Conservation (phyloP, 73 alveolate genomes). For the Stentor coeruleus region DNA sequence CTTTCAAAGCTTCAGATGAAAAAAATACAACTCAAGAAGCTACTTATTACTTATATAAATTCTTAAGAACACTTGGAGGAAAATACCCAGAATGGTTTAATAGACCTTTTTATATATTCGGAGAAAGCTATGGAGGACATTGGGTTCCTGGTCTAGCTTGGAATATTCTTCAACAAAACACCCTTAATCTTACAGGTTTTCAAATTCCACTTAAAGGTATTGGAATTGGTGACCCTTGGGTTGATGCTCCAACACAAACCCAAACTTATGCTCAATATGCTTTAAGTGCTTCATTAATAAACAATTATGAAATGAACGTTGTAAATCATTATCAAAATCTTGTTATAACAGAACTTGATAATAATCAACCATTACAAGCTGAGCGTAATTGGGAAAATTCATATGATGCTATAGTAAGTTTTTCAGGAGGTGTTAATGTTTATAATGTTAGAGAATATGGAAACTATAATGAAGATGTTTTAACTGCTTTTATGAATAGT, state of each 20-base stretch:
- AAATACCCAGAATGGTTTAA: slow-evolving; percentile 17
- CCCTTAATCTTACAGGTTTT: background rate
- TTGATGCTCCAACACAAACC: slow-evolving; percentile 18
- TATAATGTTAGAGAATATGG: slow-evolving; percentile 10
- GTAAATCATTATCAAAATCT: background rate
- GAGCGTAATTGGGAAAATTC: background rate
- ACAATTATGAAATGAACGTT: background rate
- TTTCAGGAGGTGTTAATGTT: slow-evolving; percentile 4
- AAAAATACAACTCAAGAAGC: background rate
- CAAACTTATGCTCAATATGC: slow-evolving; percentile 16
- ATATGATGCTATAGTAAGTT: background rate
- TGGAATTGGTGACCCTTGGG: slow-evolving; percentile 29
- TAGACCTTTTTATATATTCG: slow-evolving; percentile 68
- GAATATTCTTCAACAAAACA: background rate
- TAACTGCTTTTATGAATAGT: background rate
- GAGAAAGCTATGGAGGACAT: slow-evolving; percentile 89
- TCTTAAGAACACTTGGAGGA: slow-evolving; percentile 47
- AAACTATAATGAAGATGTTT: background rate
- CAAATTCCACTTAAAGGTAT: slow-evolving; percentile 10
- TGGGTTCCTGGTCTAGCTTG: slow-evolving; percentile 66
- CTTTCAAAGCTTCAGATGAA: background rate
- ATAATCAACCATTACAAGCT: background rate
- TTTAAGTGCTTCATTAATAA: background rate
- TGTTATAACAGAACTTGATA: background rate
- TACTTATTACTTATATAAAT: slow-evolving; percentile 25